These are phyloP conservation scores for Diaporthe velutina DNA, from an alignment of 2,329 filamentous ascomycete genomes.

Conservation along the genomic window DNA sequence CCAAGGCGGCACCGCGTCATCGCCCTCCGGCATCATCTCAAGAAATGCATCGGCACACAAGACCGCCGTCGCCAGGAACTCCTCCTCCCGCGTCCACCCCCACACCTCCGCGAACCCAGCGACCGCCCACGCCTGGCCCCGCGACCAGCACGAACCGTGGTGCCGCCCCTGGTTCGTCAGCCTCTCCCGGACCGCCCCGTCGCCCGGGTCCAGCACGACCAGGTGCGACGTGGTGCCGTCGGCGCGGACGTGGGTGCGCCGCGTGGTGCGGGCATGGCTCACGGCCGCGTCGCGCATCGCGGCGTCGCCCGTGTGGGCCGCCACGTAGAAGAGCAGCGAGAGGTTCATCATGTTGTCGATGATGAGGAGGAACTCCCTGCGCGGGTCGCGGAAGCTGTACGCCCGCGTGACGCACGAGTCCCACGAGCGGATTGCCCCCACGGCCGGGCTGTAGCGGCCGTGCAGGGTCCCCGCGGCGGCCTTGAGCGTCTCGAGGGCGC, in stretches of 20 bases:
- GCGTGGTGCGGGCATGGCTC: constrained; percentile 54
- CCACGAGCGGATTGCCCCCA: constrained; percentile 57
- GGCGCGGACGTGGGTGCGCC: constrained; percentile 53
- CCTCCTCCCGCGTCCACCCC: constrained; percentile 56
- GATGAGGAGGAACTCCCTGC: constrained; percentile 54
- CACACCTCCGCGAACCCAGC: constrained; percentile 61
- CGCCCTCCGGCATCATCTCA: constrained; percentile 47
- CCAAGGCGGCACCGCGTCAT: constrained; percentile 59
- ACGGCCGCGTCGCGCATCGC: constrained; percentile 52
- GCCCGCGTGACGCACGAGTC: constrained; percentile 56
- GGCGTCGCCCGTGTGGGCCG: constrained; percentile 46
- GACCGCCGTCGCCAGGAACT: constrained; percentile 57
- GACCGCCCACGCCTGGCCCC: constrained; percentile 64
- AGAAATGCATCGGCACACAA: constrained; percentile 61
- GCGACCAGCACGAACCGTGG: constrained; percentile 59
- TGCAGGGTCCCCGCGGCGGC: constrained; percentile 44
- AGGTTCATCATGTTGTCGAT: constrained; percentile 59
- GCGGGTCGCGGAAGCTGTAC: constrained; percentile 52
- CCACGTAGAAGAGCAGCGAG: constrained; percentile 57
- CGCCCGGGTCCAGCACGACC: constrained; percentile 44
- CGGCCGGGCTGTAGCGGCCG: constrained; percentile 50
- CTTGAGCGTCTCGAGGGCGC: constrained; percentile 51
- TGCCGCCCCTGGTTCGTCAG: constrained; percentile 62
- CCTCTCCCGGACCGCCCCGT: constrained; percentile 50
- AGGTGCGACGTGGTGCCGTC: constrained; percentile 56